These are phyloP conservation scores for Colletotrichum graminicola DNA, from an alignment of 2,329 filamentous ascomycete species.

Conservation along the genomic window DNA sequence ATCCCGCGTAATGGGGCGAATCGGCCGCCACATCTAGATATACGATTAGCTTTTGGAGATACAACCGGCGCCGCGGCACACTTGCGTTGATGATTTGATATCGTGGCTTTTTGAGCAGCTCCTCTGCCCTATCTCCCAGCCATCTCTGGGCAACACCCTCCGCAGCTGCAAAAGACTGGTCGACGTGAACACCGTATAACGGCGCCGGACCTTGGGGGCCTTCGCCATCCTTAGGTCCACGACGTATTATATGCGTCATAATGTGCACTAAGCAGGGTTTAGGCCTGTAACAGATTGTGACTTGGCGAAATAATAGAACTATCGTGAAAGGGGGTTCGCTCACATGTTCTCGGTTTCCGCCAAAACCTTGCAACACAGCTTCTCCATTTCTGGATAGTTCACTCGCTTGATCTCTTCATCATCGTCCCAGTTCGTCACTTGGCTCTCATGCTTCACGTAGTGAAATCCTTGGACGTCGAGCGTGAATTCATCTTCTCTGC, in stretches of 20 bases:
- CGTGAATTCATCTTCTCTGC: conserved; percentile 75
- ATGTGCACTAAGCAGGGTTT: conserved; percentile 36
- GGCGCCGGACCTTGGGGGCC: conserved; percentile 34
- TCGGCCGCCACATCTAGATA: conserved; percentile 50
- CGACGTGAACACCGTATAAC: conserved; percentile 61
- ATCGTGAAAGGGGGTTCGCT: not conserved
- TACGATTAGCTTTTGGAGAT: conserved; percentile 58
- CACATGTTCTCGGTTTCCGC: conserved; percentile 30
- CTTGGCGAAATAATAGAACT: too few relatives aligned
- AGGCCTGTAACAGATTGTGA: conserved; percentile 2
- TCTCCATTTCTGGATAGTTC: conserved; percentile 47
- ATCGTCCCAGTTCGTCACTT: conserved; percentile 68
- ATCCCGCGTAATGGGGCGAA: conserved; percentile 57
- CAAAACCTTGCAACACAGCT: conserved; percentile 40
- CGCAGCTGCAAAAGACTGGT: conserved; percentile 65
- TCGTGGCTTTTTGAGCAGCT: conserved; percentile 54
- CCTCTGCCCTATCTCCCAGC: conserved; percentile 30
- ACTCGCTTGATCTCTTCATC: conserved; percentile 62
- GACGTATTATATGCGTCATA: conserved; percentile 38
- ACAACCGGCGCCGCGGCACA: conserved; percentile 65
- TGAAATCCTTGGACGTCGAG: conserved; percentile 69
- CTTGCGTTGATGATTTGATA: conserved; percentile 70
- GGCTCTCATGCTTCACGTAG: conserved; percentile 62
- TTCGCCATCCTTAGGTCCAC: conserved; percentile 29
- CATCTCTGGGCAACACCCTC: conserved; percentile 36